phyloP scores from a whole-genome alignment of 2,329 filamentous ascomycete species.

The Apiospora saccharicola region DNA sequence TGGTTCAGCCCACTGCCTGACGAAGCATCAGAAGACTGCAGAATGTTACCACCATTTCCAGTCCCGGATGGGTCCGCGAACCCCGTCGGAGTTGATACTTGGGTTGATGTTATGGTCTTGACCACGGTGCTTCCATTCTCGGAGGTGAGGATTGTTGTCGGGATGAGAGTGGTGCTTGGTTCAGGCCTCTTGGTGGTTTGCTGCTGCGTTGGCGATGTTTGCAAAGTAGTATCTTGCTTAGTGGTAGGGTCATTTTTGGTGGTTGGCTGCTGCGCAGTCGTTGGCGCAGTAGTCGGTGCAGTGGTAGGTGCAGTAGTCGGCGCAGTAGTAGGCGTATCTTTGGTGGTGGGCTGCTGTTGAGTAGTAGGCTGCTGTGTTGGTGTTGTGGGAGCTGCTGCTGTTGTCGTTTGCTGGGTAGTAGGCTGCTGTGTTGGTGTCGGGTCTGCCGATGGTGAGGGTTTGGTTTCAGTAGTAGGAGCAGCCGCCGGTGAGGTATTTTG shows the following conservation, averaged over 20 bases:
- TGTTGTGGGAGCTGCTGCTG: constrained; percentile 10
- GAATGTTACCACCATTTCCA: constrained; percentile 33
- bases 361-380: constrained; percentile 26
- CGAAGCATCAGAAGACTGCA: constrained; percentile 36
- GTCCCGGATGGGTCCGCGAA: constrained; percentile 30
- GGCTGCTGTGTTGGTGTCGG: constrained; percentile 21
- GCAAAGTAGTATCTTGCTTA: constrained; percentile 26
- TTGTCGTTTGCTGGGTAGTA: constrained; percentile 23
- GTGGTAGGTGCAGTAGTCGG: constrained; percentile 21
- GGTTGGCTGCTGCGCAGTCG: constrained; percentile 35
- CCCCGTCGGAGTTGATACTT: constrained; percentile 26
- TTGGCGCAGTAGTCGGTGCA: constrained; percentile 27
- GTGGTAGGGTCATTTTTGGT: constrained; percentile 28
- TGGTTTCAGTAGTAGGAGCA: constrained; percentile 1
- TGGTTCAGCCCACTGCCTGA: constrained; percentile 59
- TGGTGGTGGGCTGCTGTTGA: background rate
- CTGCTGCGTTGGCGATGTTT: constrained; percentile 22
- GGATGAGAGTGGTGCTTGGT: constrained; percentile 26
- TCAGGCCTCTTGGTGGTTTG: constrained; percentile 27
- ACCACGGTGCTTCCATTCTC: constrained; percentile 36
- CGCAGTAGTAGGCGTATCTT: constrained; percentile 30
- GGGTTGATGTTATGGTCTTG: constrained; percentile 34
- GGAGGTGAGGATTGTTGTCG: constrained; percentile 29
- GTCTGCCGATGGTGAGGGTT: background rate
- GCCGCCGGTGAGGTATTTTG: constrained; percentile 1